Evolutionary conservation across 345 rosid genomes (phyloP), one percentile per base, ranked within the genome.

Genomic region (Linum usitatissimum): DNA sequence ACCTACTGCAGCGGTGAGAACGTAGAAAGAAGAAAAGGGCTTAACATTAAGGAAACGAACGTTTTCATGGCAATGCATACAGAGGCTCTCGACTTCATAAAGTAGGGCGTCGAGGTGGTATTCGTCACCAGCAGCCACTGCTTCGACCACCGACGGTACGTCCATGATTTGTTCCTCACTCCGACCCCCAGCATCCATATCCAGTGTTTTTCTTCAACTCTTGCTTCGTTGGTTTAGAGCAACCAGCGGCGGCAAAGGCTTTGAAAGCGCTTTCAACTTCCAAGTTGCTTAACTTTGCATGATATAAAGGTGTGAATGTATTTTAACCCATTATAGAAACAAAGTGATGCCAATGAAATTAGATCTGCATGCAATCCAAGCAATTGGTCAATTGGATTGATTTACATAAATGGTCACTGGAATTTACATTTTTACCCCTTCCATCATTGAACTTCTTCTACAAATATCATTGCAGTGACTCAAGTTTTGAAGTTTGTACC

Each of bases 41-140:
- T 79, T 45, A 15, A 45, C n/a, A 10, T 10, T 15, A 15, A 45
- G 38, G 51, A 45, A 45, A 45, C 51, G 13, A 45, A 92, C 98
- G 30, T 93, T 93, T 62, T 86, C 86, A 28, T 77, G 75, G 71
- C 99, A 93, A 30, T 88, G 88, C 97, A 93, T 90, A 70, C 97
- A 93, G 67, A 90, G 87, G 71, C 99, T 93, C 69, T 90, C 99
- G 38, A 93, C 85, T 55, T 83, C 71, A 64, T 86, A 89, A 30
- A 89, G 86, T 36, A 95, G 96, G 69, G 84, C 83, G 64, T 82
- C 87, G 30, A 28, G 30, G 12, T 9, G 53, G 59, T 67, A 77
- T 17, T 70, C 85, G 21, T 64, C 67, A 0, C 72, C 75, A 6
- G 95, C 74, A 28, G 51, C 51, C 15, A 92, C 76, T 51, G 98